Conservation (phyloP, 2,329 filamentous ascomycete species). For the Coniochaeta sp. region DNA sequence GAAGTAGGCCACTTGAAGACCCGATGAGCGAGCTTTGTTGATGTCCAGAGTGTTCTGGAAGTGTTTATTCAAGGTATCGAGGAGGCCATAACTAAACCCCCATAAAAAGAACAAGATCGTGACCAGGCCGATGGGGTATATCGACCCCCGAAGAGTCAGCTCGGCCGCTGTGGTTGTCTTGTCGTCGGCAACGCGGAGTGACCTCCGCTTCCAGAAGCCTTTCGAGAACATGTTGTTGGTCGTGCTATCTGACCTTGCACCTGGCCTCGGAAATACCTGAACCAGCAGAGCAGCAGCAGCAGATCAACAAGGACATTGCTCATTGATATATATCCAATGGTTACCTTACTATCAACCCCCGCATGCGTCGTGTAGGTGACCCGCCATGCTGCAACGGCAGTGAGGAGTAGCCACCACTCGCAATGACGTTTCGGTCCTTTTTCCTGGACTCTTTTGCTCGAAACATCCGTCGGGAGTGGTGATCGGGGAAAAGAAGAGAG, state of each 20-base stretch:
- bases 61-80: conserved; percentile 47
- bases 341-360: no score
- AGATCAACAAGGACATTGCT: not conserved
- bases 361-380: not conserved
- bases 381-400: not conserved
- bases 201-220: conserved; percentile 35
- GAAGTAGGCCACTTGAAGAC: conserved; percentile 59
- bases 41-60: conserved; percentile 51
- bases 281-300: no score
- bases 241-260: not conserved
- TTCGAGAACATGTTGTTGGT: conserved; percentile 31
- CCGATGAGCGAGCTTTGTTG: conserved; percentile 49
- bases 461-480: not conserved
- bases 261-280: no score
- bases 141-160: conserved; percentile 58
- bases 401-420: not conserved
- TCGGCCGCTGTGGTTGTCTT: conserved; percentile 37
- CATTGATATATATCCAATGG: not conserved
- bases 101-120: conserved; percentile 60
- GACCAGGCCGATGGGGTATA: conserved; percentile 60
- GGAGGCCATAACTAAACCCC: conserved; percentile 50
- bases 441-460: not conserved
- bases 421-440: not conserved
- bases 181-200: conserved; percentile 34
- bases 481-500: not conserved